Evolutionary conservation across 345 rosid genomes (phyloP).

Genomic region (Lepidium aucheri): DNA sequence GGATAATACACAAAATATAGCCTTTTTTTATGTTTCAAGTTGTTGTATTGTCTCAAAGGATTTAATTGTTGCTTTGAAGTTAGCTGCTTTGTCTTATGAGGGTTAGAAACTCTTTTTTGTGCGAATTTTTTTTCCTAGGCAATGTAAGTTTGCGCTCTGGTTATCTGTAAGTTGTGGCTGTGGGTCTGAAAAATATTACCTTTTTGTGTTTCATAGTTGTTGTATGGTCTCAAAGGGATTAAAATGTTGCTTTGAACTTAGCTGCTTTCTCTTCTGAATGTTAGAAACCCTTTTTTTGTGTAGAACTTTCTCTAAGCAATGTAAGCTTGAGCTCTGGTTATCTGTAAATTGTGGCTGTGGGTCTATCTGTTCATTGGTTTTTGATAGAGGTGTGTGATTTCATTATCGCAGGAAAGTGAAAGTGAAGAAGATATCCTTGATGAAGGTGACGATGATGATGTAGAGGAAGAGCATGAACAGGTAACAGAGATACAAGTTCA

Average conservation of each 20-base stretch:
- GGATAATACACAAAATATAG: background rate
- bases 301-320: background rate
- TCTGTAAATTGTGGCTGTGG: background rate
- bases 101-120: background rate
- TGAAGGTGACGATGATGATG: conserved; percentile 66
- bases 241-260: background rate
- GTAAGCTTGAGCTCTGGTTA: background rate
- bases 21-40: background rate
- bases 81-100: background rate
- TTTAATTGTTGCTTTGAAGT: background rate
- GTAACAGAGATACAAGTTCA: conserved; percentile 41
- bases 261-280: background rate
- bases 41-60: background rate
- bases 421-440: conserved; percentile 74
- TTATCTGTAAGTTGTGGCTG: background rate
- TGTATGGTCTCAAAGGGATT: background rate
- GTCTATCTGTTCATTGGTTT: background rate
- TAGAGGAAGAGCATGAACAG: conserved; percentile 64
- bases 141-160: background rate
- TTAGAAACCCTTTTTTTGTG: background rate
- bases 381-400: conserved; percentile 1
- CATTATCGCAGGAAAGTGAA: conserved; percentile 54
- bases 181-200: no score
- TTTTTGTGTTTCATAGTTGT: background rate
- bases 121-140: background rate